A percentile compares a stretch with the other conserved stretches of the same genome.
Conservation (phyloP, 2,329 filamentous ascomycete species). For the Scedosporium boydii region DNA sequence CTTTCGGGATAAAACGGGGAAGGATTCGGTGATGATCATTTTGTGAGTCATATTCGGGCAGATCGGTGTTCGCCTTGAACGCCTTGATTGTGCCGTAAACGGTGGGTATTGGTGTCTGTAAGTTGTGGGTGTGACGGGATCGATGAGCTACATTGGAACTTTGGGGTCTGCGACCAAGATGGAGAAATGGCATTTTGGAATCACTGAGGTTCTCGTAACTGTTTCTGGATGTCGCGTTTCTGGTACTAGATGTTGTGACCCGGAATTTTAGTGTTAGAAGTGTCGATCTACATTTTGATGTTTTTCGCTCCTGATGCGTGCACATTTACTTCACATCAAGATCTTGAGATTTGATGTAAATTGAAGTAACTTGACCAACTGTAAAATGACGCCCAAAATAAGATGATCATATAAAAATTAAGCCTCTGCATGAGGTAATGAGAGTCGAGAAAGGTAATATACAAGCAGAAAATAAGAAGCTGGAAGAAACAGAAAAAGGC, state of each 20-base stretch:
- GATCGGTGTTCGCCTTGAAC: not conserved
- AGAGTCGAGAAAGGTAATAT: slow-evolving; percentile 6
- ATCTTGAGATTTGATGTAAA: not conserved
- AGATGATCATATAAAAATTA: not conserved
- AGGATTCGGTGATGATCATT: not conserved
- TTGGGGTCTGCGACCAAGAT: not conserved
- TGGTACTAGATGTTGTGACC: not conserved
- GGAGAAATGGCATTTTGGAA: not conserved
- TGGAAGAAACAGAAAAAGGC: not conserved
- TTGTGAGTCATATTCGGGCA: slow-evolving; percentile 1
- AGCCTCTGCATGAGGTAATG: not conserved
- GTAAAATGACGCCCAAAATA: not conserved
- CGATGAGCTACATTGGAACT: not conserved
- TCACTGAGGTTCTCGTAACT: too few relatives aligned
- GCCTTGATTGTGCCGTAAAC: not conserved
- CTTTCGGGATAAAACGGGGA: not conserved
- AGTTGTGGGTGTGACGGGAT: not conserved
- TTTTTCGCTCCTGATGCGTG: too few relatives aligned
- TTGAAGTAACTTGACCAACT: too few relatives aligned
- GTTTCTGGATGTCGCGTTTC: not conserved
- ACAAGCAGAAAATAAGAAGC: not conserved
- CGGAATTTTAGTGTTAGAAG: too few relatives aligned
- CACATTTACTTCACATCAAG: too few relatives aligned
- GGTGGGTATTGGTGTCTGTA: not conserved
- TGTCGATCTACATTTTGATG: too few relatives aligned